phyloP scores from a whole-genome alignment of 148 eudicot species.

The Silene conica region DNA sequence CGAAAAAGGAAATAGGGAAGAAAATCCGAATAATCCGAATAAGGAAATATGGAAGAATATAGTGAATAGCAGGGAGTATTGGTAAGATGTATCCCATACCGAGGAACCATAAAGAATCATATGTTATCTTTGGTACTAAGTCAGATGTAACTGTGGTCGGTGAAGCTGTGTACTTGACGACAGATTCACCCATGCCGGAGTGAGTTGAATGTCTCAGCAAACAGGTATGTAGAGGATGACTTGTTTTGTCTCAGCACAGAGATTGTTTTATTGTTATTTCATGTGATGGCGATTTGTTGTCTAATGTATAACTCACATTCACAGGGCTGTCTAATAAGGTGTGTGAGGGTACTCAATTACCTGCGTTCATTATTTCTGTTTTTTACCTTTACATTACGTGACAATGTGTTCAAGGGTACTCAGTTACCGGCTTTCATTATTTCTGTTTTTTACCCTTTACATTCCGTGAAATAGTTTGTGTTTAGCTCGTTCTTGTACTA shows the following conservation, averaged over 20 bases:
- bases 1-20: too few relatives aligned
- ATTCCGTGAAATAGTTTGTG: background rate
- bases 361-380: background rate
- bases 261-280: background rate
- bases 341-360: background rate
- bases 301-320: background rate
- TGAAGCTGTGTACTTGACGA: background rate
- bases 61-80: too few relatives aligned
- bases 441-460: background rate
- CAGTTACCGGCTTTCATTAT: background rate
- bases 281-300: background rate
- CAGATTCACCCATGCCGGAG: background rate
- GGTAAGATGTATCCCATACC: background rate
- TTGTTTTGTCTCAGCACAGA: background rate
- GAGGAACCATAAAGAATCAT: background rate
- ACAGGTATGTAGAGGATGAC: background rate
- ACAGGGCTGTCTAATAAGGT: background rate
- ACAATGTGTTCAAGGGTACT: too few relatives aligned
- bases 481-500: background rate
- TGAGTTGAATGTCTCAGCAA: background rate
- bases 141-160: background rate
- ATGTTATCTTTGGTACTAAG: background rate
- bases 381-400: background rate
- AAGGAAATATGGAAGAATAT: too few relatives aligned
- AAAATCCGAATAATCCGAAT: too few relatives aligned